phyloP scores from a whole-genome alignment of 1,284 basidiomycete species.

The Puccinia polysora region DNA sequence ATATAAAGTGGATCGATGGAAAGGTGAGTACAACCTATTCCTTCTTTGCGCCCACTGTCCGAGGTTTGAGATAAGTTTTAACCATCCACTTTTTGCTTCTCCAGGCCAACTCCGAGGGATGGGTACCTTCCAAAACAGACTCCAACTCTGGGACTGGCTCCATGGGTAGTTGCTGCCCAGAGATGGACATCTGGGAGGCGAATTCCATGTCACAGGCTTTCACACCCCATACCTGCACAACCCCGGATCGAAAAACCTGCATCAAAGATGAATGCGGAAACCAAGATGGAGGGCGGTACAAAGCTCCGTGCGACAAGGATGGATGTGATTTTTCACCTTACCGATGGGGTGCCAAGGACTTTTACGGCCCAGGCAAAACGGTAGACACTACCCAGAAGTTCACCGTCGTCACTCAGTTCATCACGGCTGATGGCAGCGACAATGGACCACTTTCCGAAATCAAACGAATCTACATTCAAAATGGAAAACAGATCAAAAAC shows the following conservation, averaged over 20 bases:
- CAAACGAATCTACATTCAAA: slow-evolving; percentile 20
- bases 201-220: slow-evolving; percentile 28
- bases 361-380: slow-evolving; percentile 13
- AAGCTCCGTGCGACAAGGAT: slow-evolving; percentile 30
- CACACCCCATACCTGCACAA: slow-evolving; percentile 27
- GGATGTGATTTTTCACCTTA: slow-evolving; percentile 27
- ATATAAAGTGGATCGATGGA: slow-evolving; percentile 61
- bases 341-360: slow-evolving; percentile 24
- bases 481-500: slow-evolving; percentile 33
- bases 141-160: slow-evolving; percentile 55
- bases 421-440: slow-evolving; percentile 19
- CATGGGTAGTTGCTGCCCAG: slow-evolving; percentile 56
- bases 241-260: neutral
- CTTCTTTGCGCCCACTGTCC: neutral
- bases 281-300: slow-evolving; percentile 11
- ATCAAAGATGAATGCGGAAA: slow-evolving; percentile 1
- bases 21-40: slow-evolving; percentile 53
- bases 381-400: slow-evolving; percentile 20
- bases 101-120: slow-evolving; percentile 51
- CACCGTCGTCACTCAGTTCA: slow-evolving; percentile 38
- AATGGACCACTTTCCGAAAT: slow-evolving; percentile 11
- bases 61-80: neutral
- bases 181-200: slow-evolving; percentile 42
- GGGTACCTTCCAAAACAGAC: slow-evolving; percentile 47
- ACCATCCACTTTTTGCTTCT: slow-evolving; percentile 40